These are phyloP conservation scores for Patellifolia procumbens DNA, from an alignment of 179 eudicot genomes.

Conservation along the genomic window DNA sequence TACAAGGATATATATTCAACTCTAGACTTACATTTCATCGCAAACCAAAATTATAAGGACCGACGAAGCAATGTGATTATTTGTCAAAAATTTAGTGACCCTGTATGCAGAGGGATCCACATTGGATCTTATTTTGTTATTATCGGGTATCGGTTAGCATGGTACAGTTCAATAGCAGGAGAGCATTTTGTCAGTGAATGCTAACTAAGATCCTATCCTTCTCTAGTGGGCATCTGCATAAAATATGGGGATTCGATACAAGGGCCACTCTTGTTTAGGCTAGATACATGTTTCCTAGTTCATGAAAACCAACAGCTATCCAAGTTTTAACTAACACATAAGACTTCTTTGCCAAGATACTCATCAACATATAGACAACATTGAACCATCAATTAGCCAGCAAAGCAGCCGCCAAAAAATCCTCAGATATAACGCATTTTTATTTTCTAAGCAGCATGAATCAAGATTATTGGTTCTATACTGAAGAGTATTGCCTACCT, in stretches of 20 bases:
- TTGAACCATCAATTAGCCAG: neutral
- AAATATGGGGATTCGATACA: neutral
- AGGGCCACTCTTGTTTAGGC: neutral
- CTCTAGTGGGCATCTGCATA: neutral
- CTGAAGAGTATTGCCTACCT: constrained; percentile 46
- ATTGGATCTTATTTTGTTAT: too few species aligned
- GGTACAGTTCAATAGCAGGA: too few species aligned
- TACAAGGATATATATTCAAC: too few species aligned
- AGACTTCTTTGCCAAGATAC: neutral
- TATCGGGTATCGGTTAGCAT: too few species aligned
- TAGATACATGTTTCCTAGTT: neutral
- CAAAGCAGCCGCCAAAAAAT: neutral
- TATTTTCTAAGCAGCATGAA: neutral
- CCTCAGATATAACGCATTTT: neutral
- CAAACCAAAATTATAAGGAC: too few species aligned
- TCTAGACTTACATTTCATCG: too few species aligned
- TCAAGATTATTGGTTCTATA: neutral
- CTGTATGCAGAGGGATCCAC: too few species aligned
- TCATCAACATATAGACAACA: neutral
- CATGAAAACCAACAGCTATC: neutral
- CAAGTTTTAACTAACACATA: neutral
- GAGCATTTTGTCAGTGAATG: too few species aligned
- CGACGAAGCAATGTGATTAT: too few species aligned
- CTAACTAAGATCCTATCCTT: neutral
- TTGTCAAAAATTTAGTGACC: too few species aligned